These are phyloP conservation scores for Phytopythium mirpurense DNA, from an alignment of 352 stramenopile genomes.

Conservation along the genomic window DNA sequence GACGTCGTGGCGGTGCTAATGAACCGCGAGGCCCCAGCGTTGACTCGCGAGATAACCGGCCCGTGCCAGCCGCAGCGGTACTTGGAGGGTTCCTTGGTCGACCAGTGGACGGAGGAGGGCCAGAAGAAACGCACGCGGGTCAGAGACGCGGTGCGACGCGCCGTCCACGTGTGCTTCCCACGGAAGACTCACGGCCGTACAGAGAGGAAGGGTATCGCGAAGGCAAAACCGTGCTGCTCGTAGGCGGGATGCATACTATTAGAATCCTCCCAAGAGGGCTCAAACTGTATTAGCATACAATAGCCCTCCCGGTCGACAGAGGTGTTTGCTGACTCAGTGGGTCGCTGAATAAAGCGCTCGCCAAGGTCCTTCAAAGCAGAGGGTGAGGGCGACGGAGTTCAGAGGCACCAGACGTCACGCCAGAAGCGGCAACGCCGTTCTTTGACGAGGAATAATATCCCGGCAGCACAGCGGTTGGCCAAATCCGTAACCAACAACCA, in stretches of 20 bases:
- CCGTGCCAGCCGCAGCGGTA: slow-evolving; percentile 30
- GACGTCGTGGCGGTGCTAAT: slow-evolving; percentile 24
- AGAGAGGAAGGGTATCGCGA: background rate
- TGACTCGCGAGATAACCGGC: slow-evolving; percentile 16
- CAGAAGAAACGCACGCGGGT: background rate
- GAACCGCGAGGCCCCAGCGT: slow-evolving; percentile 9
- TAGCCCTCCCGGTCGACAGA: too few species aligned
- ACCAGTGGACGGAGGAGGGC: slow-evolving; percentile 13
- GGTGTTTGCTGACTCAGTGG: too few species aligned
- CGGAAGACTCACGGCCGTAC: background rate
- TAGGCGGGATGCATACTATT: background rate
- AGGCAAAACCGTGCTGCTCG: background rate
- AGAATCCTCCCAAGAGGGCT: too few species aligned
- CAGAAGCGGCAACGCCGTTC: background rate
- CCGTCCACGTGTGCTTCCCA: slow-evolving; percentile 2
- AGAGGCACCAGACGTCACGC: background rate
- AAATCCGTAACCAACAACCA: too few species aligned
- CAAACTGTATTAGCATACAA: background rate
- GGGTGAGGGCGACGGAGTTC: too few species aligned
- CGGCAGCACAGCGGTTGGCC: too few species aligned
- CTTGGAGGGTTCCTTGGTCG: slow-evolving; percentile 17
- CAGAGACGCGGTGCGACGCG: background rate
- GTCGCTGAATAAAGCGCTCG: too few species aligned
- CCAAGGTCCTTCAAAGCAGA: too few species aligned
- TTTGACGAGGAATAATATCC: too few species aligned